Conservation (phyloP, 768 basidiomycete species). For the Tremella mesenterica region DNA sequence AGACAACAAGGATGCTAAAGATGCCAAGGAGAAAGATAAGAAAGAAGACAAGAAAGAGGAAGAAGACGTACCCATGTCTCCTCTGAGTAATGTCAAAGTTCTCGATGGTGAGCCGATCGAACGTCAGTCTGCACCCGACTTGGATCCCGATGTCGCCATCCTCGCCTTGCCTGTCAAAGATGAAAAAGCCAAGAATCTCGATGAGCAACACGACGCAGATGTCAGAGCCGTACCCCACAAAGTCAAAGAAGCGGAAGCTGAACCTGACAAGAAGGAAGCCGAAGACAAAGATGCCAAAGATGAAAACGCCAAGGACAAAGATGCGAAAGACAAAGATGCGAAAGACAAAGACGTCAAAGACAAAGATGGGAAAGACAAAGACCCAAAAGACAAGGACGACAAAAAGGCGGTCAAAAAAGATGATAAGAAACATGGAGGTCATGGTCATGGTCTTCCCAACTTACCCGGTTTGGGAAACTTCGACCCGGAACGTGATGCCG, state of each 20-base stretch:
- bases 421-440: neutral
- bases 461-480: neutral
- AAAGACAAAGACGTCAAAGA: conserved; percentile 4
- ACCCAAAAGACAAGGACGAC: conserved; percentile 1
- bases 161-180: conserved; percentile 11
- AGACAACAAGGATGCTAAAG: neutral
- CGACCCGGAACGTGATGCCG: conserved; percentile 16
- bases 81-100: conserved; percentile 15
- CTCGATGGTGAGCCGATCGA: conserved; percentile 11
- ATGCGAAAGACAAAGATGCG: neutral
- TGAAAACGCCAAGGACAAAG: neutral
- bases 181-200: conserved; percentile 1
- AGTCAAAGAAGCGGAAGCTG: conserved; percentile 2
- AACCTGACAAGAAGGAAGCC: conserved; percentile 5
- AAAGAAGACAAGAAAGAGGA: conserved; percentile 2
- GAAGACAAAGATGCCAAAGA: conserved; percentile 5
- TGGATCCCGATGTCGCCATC: conserved; percentile 5
- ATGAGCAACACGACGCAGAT: conserved; percentile 19
- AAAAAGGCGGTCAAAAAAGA: neutral
- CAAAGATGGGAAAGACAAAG: neutral
- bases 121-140: neutral
- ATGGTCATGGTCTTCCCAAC: neutral
- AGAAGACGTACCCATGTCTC: conserved; percentile 1
- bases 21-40: neutral
- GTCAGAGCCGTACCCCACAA: conserved; percentile 1